phyloP scores from a whole-genome alignment of 768 basidiomycete species.

The Mycena kentingensis region DNA sequence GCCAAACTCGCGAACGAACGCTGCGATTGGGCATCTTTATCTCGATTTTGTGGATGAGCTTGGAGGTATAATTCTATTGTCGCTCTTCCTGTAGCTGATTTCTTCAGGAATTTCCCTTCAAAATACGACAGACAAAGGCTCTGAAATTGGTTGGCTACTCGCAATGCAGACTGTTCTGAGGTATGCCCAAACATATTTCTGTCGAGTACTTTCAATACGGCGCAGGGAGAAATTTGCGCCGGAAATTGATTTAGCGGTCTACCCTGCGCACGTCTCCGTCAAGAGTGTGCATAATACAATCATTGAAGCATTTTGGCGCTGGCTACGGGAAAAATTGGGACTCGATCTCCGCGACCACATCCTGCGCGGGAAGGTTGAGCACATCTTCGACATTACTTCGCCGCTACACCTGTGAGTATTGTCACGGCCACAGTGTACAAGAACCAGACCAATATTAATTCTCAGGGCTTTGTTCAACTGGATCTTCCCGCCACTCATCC shows the following conservation, averaged over 20 bases:
- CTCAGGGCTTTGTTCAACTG: conserved; percentile 23
- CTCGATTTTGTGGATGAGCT: conserved; percentile 32
- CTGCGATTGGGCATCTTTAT: conserved; percentile 32
- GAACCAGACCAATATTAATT: too few relatives aligned
- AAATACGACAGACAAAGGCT: conserved; percentile 32
- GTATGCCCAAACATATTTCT: conserved; percentile 15
- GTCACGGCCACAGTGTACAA: too few relatives aligned
- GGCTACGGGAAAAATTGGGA: conserved; percentile 25
- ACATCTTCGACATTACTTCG: conserved; percentile 21
- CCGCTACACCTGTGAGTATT: conserved; percentile 21
- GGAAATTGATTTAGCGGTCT: conserved; percentile 21
- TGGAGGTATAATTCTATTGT: conserved; percentile 23
- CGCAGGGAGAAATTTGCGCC: conserved; percentile 25
- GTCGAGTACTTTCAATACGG: neutral
- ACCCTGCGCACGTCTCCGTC: conserved; percentile 17
- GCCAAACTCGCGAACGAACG: conserved; percentile 26
- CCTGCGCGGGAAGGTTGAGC: conserved; percentile 23
- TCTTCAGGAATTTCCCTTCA: conserved; percentile 28
- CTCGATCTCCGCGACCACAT: conserved; percentile 24
- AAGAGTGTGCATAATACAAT: conserved; percentile 32
- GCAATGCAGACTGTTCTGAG: neutral
- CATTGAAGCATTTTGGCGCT: conserved; percentile 33
- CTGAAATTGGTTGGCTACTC: conserved; percentile 31
- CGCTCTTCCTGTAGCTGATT: neutral
- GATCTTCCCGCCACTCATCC: conserved; percentile 21